Evolutionary conservation across 2,329 filamentous ascomycete genomes (phyloP).

Genomic region (Xylariaceae sp.): DNA sequence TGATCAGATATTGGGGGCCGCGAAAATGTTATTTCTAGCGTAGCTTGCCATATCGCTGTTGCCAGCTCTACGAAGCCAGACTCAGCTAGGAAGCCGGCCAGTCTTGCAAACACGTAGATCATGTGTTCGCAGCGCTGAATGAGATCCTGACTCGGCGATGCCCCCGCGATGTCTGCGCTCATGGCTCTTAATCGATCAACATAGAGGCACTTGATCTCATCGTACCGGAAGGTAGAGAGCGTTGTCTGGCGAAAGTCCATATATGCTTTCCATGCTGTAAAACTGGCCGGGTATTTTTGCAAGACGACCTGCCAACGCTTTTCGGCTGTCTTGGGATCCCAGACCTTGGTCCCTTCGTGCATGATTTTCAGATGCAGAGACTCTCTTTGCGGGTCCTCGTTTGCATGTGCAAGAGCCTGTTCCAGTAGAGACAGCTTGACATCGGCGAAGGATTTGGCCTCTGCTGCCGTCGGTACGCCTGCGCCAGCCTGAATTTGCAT

Average conservation of each 20-base stretch:
- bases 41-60: conserved; percentile 73
- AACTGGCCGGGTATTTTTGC: conserved; percentile 45
- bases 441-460: conserved; percentile 63
- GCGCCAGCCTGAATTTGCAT: conserved; percentile 42
- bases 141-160: conserved; percentile 3
- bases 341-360: conserved; percentile 65
- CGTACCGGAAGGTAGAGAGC: conserved; percentile 59
- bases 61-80: conserved; percentile 73
- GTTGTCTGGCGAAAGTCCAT: conserved; percentile 66
- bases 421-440: conserved; percentile 76
- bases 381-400: conserved; percentile 41
- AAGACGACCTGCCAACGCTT: conserved; percentile 60
- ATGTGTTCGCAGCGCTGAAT: conserved; percentile 32
- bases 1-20: conserved; percentile 38
- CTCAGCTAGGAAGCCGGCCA: conserved; percentile 68
- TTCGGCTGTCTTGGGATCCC: conserved; percentile 55
- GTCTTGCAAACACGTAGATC: conserved; percentile 65
- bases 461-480: conserved; percentile 45
- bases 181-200: conserved; percentile 45
- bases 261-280: conserved; percentile 65
- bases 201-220: conserved; percentile 54
- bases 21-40: conserved; percentile 65
- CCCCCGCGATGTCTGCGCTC: conserved; percentile 7
- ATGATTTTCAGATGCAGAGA: conserved; percentile 61
- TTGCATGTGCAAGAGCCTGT: conserved; percentile 58